A percentile compares a stretch with the other conserved stretches of the same genome.
phyloP scores from a whole-genome alignment of 2,329 filamentous ascomycete genomes.

The Diaporthe eres region DNA sequence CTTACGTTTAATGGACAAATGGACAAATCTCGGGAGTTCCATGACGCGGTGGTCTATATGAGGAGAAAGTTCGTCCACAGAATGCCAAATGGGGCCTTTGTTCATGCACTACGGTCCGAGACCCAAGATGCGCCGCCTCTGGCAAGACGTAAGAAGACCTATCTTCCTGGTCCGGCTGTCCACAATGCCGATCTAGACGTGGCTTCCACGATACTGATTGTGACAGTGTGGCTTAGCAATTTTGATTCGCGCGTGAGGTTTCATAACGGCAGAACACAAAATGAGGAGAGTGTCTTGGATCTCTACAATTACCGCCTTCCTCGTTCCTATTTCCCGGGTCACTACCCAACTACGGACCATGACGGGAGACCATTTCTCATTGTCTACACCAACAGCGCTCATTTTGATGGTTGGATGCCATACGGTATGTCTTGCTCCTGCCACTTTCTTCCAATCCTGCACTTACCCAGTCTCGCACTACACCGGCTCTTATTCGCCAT shows the following conservation, averaged over 20 bases:
- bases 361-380: conserved; percentile 1
- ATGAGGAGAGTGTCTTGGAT: neutral
- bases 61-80: neutral
- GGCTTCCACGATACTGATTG: neutral
- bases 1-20: neutral
- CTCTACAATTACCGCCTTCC: neutral
- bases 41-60: neutral
- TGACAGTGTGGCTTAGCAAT: neutral
- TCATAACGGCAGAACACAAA: rapidly evolving
- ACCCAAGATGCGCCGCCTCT: neutral
- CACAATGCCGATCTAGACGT: neutral
- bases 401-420: neutral
- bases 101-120: rapidly evolving
- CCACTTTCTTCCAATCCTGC: neutral
- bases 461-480: too few species aligned
- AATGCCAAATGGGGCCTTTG: rapidly evolving
- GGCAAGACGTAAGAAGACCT: neutral
- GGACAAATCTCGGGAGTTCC: neutral
- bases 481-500: rapidly evolving
- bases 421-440: neutral
- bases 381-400: neutral
- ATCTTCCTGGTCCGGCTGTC: neutral
- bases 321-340: neutral
- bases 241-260: neutral
- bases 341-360: conserved; percentile 2